These are phyloP conservation scores for Lipomyces spencermartinsiae DNA, from an alignment of 805 yeast genomes.

Conservation along the genomic window DNA sequence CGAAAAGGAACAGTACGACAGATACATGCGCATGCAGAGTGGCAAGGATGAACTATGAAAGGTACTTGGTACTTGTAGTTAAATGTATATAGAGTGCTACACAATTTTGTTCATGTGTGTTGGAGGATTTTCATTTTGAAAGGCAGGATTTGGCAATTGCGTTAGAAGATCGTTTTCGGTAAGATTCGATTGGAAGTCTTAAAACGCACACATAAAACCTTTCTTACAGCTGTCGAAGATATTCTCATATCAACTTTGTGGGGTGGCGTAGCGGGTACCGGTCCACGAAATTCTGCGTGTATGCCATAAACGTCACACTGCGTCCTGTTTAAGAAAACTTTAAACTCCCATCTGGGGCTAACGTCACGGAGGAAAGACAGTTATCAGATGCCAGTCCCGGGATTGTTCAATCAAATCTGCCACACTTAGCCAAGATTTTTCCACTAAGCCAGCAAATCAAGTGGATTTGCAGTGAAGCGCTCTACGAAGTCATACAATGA, in stretches of 20 bases:
- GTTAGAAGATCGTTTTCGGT: too few species aligned
- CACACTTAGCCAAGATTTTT: background rate
- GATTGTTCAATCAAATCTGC: too few species aligned
- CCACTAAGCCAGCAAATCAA: background rate
- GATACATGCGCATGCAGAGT: conserved; percentile 11
- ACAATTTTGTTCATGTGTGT: background rate
- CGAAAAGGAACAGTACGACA: conserved; percentile 9
- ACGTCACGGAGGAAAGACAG: too few species aligned
- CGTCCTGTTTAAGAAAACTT: background rate
- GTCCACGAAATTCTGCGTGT: background rate
- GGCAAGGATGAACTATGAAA: background rate
- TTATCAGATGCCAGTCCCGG: too few species aligned
- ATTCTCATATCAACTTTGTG: too few species aligned
- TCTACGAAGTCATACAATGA: background rate
- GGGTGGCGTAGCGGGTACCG: too few species aligned
- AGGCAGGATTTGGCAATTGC: background rate
- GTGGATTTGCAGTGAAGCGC: background rate
- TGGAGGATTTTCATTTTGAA: background rate
- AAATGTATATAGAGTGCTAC: background rate
- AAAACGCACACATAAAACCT: too few species aligned
- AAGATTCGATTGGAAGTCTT: too few species aligned
- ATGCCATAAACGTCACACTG: background rate
- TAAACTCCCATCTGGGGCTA: background rate
- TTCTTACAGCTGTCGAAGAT: too few species aligned
- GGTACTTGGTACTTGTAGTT: background rate